Evolutionary conservation across 2,329 filamentous ascomycete genomes (phyloP), one percentile per base, ranked within the genome.

Genomic region (Colletotrichum truncatum): DNA sequence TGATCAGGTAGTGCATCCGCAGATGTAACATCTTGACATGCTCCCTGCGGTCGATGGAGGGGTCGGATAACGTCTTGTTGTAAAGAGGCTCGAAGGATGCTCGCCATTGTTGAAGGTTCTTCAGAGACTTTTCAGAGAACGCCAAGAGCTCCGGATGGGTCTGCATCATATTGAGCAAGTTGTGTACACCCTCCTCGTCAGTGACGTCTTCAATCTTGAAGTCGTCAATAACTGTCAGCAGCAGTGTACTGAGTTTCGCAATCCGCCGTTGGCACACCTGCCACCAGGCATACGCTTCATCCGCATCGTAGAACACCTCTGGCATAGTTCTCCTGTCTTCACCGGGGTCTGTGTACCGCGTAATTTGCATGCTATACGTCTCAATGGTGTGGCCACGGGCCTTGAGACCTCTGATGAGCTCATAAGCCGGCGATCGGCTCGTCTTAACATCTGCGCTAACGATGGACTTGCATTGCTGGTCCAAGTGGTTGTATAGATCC

Each of bases 1-100:
- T 72, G 14, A 82, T 71, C n/a, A 82, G 70, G 64, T 80, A 83
- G 39, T 68, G 80, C 48, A 82, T 73, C 4, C 79, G 77, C 7
- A 83, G 57, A 76, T 81, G 60, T 77, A 75, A 23, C 75, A 78
- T 18, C 73, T 72, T 6, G 18, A 68, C 66, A 5, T 65, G 58
- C 30, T 75, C 62, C 2, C 67, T 60, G 3, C 70, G 54, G 53
- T 75, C 73, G 23, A 68, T 65, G 2, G 67, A 55, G 4, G 68
- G 41, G 62, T 76, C 75, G n/a, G 70, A 68, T 12, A 73, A 64
- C 0, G 72, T 69, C 12, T 58, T 56, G 28, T 76, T 72, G 53
- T 78, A 78, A 1, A 83, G 68, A 4, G 80, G 79, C 28, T 75
- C 71, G 65, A 78, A 82, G 0, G 80, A 76, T 3, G 71, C 68